These are phyloP conservation scores for Phytophthora sp. DNA, from an alignment of 352 stramenopile genomes.

Conservation along the genomic window DNA sequence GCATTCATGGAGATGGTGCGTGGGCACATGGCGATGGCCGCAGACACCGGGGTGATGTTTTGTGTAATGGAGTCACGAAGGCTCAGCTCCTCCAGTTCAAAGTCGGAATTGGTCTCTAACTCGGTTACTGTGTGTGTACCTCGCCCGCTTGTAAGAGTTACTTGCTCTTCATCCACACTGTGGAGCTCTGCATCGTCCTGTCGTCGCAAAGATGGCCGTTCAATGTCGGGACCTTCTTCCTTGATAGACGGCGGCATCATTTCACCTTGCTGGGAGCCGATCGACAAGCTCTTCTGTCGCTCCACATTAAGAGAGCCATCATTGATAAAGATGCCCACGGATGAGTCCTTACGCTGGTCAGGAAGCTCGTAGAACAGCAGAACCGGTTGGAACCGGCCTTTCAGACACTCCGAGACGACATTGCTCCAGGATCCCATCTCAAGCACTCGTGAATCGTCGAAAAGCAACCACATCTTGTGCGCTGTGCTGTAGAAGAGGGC, in stretches of 20 bases:
- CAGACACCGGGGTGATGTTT: conserved; percentile 80
- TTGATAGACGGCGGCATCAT: conserved; percentile 59
- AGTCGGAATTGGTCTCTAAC: conserved; percentile 56
- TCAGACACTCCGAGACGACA: conserved; percentile 78
- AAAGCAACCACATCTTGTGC: conserved; percentile 88
- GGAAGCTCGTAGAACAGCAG: conserved; percentile 87
- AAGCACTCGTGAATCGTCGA: conserved; percentile 81
- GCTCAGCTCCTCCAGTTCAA: conserved; percentile 59
- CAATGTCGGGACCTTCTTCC: conserved; percentile 54
- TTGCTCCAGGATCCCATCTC: conserved; percentile 80
- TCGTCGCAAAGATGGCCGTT: conserved; percentile 41
- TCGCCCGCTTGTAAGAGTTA: conserved; percentile 18
- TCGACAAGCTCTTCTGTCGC: conserved; percentile 63
- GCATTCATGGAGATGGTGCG: conserved; percentile 80
- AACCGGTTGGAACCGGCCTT: conserved; percentile 84
- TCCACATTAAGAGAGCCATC: conserved; percentile 38
- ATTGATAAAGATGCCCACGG: conserved; percentile 63
- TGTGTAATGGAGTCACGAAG: conserved; percentile 59
- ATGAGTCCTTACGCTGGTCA: conserved; percentile 84
- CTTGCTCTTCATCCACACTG: conserved; percentile 45
- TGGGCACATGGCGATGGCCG: conserved; percentile 81
- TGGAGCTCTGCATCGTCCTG: conserved; percentile 37
- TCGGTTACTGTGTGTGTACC: conserved; percentile 40
- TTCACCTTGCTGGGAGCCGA: conserved; percentile 59
- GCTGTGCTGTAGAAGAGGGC: conserved; percentile 86